These are phyloP conservation scores for Mytilinidion resinicola DNA, from an alignment of 495 filamentous ascomycete genomes.

Conservation along the genomic window DNA sequence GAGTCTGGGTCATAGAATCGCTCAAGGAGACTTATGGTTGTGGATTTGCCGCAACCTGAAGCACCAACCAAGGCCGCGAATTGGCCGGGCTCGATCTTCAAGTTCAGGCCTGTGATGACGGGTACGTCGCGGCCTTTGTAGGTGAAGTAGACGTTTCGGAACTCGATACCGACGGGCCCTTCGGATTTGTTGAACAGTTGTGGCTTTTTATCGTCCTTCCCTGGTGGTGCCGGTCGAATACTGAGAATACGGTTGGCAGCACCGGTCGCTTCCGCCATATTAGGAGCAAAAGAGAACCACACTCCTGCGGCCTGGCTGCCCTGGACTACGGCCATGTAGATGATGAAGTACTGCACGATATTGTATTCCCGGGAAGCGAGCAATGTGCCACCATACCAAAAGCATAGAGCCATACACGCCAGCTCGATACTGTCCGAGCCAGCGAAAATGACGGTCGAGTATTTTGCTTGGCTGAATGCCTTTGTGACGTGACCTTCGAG, in stretches of 20 bases:
- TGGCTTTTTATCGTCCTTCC: background rate
- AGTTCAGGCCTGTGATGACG: slow-evolving; percentile 66
- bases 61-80: slow-evolving; percentile 78
- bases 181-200: background rate
- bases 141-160: slow-evolving; percentile 67
- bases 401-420: slow-evolving; percentile 25
- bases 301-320: slow-evolving; percentile 27
- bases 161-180: slow-evolving; percentile 48
- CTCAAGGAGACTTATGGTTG: slow-evolving; percentile 72
- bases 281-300: slow-evolving; percentile 28
- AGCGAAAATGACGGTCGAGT: slow-evolving; percentile 26
- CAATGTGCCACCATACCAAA: slow-evolving; percentile 32
- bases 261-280: slow-evolving; percentile 26
- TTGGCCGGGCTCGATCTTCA: slow-evolving; percentile 65
- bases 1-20: slow-evolving; percentile 54
- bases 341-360: slow-evolving; percentile 25
- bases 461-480: slow-evolving; percentile 25
- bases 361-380: slow-evolving; percentile 27
- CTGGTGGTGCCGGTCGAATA: slow-evolving; percentile 10
- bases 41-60: slow-evolving; percentile 75
- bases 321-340: slow-evolving; percentile 30
- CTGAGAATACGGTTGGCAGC: slow-evolving; percentile 27
- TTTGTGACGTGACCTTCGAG: slow-evolving; percentile 18
- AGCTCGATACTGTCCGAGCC: slow-evolving; percentile 27
- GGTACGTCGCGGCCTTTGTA: slow-evolving; percentile 34